Evolutionary conservation across 352 stramenopile genomes (phyloP).

Genomic region (Phytophthora meadii): DNA sequence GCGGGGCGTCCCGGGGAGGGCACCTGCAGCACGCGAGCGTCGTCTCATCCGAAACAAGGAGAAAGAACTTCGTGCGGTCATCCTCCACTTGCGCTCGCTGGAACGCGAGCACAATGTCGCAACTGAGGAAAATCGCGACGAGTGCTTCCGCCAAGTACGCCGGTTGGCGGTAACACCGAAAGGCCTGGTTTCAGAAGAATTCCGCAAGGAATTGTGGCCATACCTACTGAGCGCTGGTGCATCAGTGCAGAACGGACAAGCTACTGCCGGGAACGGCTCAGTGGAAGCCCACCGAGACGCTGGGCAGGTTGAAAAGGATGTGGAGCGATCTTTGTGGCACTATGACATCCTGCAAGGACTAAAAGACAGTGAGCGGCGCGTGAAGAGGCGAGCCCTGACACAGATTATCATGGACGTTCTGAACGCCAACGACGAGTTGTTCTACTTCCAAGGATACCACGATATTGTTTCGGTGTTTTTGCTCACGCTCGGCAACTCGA

Average conservation of each 20-base stretch:
- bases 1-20: slow-evolving; percentile 44
- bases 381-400: slow-evolving; percentile 67
- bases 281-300: slow-evolving; percentile 60
- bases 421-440: slow-evolving; percentile 52
- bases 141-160: slow-evolving; percentile 62
- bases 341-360: slow-evolving; percentile 73
- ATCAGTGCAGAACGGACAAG: slow-evolving; percentile 11
- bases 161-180: slow-evolving; percentile 60
- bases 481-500: slow-evolving; percentile 80
- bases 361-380: slow-evolving; percentile 66
- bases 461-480: slow-evolving; percentile 92
- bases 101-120: slow-evolving; percentile 6
- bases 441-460: slow-evolving; percentile 94
- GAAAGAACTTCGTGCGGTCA: slow-evolving; percentile 46
- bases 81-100: slow-evolving; percentile 38
- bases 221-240: slow-evolving; percentile 46
- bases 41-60: slow-evolving; percentile 62
- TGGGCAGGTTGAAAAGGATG: slow-evolving; percentile 81
- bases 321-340: slow-evolving; percentile 88
- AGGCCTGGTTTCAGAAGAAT: slow-evolving; percentile 64
- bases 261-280: slow-evolving; percentile 11
- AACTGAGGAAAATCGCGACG: slow-evolving; percentile 33
- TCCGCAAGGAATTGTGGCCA: slow-evolving; percentile 70
- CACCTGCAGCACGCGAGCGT: slow-evolving; percentile 46
- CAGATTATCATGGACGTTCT: slow-evolving; percentile 69